A percentile compares a stretch with the other conserved stretches of the same genome.
These are phyloP conservation scores for Mycena indigotica DNA, from an alignment of 768 basidiomycete species.

Conservation along the genomic window DNA sequence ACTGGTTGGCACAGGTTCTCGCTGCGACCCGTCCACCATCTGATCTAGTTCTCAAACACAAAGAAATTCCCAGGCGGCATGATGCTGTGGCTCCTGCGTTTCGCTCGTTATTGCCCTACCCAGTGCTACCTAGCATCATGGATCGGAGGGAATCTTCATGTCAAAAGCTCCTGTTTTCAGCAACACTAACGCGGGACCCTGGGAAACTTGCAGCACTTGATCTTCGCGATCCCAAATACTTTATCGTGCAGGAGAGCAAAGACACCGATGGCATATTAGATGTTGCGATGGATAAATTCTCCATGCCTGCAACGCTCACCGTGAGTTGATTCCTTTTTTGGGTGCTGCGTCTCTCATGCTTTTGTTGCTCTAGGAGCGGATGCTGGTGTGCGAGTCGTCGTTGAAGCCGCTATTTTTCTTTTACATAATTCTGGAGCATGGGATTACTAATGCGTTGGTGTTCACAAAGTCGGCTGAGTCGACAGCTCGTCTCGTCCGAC, in stretches of 20 bases:
- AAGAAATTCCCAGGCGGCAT: conserved; percentile 27
- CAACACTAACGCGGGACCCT: conserved; percentile 92
- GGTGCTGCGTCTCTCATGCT: not conserved
- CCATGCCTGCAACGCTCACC: conserved; percentile 76
- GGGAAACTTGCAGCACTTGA: conserved; percentile 86
- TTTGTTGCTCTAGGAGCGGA: conserved; percentile 82
- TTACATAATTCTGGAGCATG: conserved; percentile 70
- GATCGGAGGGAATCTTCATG: conserved; percentile 69
- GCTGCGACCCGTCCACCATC: conserved; percentile 58
- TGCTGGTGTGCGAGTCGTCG: conserved; percentile 76
- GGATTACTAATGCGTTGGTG: conserved; percentile 73
- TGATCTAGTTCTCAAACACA: not conserved
- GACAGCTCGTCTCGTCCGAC: conserved; percentile 74
- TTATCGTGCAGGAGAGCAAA: conserved; percentile 67
- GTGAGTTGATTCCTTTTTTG: conserved; percentile 42
- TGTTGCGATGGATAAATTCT: conserved; percentile 72
- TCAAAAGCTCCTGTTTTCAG: conserved; percentile 95
- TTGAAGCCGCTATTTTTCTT: conserved; percentile 90
- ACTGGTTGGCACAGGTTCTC: conserved; percentile 87
- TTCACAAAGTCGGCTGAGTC: conserved; percentile 99
- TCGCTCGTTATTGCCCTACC: conserved; percentile 43
- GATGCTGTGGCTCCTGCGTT: conserved; percentile 70
- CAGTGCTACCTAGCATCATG: conserved; percentile 49
- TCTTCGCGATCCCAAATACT: conserved; percentile 81
- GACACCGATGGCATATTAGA: conserved; percentile 45